phyloP scores from a whole-genome alignment of 2,329 filamentous ascomycete species.

The Scopulariopsis brevicaulis region DNA sequence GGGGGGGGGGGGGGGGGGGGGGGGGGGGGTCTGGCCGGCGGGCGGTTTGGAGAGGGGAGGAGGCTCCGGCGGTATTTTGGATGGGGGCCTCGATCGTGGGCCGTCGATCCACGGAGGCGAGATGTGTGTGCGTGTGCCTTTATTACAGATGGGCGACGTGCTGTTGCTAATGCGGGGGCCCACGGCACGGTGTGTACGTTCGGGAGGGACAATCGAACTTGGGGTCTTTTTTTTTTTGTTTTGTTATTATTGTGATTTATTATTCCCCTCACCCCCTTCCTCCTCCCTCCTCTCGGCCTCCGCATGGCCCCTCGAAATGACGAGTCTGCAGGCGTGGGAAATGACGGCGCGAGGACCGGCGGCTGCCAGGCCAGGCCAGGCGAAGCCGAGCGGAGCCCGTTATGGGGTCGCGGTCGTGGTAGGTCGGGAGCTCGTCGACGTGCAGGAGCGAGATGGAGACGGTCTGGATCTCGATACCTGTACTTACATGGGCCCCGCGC shows the following conservation, averaged over 20 bases:
- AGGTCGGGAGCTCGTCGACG: not conserved
- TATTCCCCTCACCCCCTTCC: not conserved
- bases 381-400: not conserved
- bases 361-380: not conserved
- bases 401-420: not conserved
- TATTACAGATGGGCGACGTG: not conserved
- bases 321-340: not conserved
- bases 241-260: not conserved
- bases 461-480: no score
- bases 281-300: not conserved
- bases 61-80: not conserved
- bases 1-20: not conserved
- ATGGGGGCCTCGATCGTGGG: not conserved
- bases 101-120: not conserved
- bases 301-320: not conserved
- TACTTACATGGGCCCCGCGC: not conserved
- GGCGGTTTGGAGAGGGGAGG: not conserved
- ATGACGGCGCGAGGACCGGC: not conserved
- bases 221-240: not conserved
- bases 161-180: conserved; percentile 4
- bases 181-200: conserved; percentile 4
- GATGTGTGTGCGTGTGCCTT: not conserved
- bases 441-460: not conserved
- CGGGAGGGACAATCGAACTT: not conserved
- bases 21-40: not conserved